phyloP scores from a whole-genome alignment of 116 monocot species.

The Papilionanthe hybrid region DNA sequence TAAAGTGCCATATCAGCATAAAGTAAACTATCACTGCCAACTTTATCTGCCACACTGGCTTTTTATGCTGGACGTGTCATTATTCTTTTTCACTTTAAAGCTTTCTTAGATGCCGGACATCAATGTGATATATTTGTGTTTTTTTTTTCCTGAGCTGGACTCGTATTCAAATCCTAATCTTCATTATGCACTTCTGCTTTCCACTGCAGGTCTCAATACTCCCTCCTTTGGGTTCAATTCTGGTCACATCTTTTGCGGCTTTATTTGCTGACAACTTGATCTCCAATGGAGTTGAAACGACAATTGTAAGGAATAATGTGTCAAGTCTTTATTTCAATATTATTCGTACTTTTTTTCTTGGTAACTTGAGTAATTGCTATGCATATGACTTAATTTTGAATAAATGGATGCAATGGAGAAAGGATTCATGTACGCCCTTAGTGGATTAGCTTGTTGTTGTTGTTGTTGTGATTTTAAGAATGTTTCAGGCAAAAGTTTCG shows the following conservation, averaged over 20 bases:
- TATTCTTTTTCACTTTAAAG: neutral
- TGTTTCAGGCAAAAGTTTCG: neutral
- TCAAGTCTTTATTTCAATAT: neutral
- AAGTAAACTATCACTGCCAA: too few relatives aligned
- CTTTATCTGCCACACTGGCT: neutral
- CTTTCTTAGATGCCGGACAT: neutral
- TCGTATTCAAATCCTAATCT: neutral
- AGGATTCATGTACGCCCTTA: too few relatives aligned
- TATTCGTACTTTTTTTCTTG: neutral
- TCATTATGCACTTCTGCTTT: neutral
- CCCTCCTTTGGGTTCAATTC: slow-evolving; percentile 83
- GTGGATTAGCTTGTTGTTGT: too few relatives aligned
- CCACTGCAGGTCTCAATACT: slow-evolving; percentile 76
- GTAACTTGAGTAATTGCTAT: too few relatives aligned
- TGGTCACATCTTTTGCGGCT: slow-evolving; percentile 81
- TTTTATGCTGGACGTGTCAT: neutral
- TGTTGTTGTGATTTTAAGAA: neutral
- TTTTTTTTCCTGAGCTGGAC: neutral
- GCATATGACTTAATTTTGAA: too few relatives aligned
- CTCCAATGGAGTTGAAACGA: slow-evolving; percentile 73
- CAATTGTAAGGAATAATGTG: slow-evolving; percentile 39
- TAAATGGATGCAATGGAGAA: too few relatives aligned
- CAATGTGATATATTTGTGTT: too few relatives aligned
- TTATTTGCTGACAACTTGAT: slow-evolving; percentile 93
- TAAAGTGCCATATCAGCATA: too few relatives aligned